A percentile compares a stretch with the other conserved stretches of the same genome.
Evolutionary conservation across 805 yeast genomes (phyloP).

Genomic region (Yarrowia sp.): DNA sequence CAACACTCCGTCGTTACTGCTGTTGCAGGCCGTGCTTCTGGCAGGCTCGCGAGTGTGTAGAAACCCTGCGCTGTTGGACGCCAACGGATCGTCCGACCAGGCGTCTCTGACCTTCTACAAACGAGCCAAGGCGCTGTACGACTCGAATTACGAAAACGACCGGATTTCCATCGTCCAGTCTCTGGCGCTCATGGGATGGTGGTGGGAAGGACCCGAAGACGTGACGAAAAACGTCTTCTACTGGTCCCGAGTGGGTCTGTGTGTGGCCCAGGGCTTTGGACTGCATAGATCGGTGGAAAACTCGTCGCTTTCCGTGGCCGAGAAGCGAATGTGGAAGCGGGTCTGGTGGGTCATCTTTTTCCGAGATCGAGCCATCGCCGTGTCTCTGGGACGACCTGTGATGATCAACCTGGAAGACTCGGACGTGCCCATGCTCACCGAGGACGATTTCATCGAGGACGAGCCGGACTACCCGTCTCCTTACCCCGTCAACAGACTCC

Average conservation of each 20-base stretch:
- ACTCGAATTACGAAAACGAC: slow-evolving; percentile 71
- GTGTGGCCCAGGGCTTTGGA: slow-evolving; percentile 78
- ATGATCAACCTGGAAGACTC: slow-evolving; percentile 74
- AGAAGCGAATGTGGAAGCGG: slow-evolving; percentile 63
- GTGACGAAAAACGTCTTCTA: slow-evolving; percentile 69
- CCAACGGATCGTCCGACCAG: slow-evolving; percentile 56
- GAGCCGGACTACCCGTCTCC: slow-evolving; percentile 52
- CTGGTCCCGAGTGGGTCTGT: slow-evolving; percentile 73
- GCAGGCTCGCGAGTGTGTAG: slow-evolving; percentile 70
- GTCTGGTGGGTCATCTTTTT: slow-evolving; percentile 81
- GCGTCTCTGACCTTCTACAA: slow-evolving; percentile 67
- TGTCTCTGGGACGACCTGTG: slow-evolving; percentile 77
- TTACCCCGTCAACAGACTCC: slow-evolving; percentile 57
- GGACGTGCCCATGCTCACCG: slow-evolving; percentile 73
- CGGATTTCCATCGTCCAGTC: slow-evolving; percentile 68
- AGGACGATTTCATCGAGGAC: slow-evolving; percentile 68
- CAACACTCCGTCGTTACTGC: slow-evolving; percentile 65
- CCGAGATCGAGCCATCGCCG: slow-evolving; percentile 71
- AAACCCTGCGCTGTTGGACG: slow-evolving; percentile 60
- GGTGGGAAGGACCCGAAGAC: slow-evolving; percentile 78
- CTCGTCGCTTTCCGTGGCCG: slow-evolving; percentile 52
- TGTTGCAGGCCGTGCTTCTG: slow-evolving; percentile 72
- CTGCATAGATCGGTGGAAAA: slow-evolving; percentile 64
- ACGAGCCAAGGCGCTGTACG: slow-evolving; percentile 77
- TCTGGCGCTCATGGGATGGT: slow-evolving; percentile 65